A percentile compares a stretch with the other conserved stretches of the same genome.
Conservation (phyloP, 768 basidiomycete species). For the Cystobasidium ongulense region DNA sequence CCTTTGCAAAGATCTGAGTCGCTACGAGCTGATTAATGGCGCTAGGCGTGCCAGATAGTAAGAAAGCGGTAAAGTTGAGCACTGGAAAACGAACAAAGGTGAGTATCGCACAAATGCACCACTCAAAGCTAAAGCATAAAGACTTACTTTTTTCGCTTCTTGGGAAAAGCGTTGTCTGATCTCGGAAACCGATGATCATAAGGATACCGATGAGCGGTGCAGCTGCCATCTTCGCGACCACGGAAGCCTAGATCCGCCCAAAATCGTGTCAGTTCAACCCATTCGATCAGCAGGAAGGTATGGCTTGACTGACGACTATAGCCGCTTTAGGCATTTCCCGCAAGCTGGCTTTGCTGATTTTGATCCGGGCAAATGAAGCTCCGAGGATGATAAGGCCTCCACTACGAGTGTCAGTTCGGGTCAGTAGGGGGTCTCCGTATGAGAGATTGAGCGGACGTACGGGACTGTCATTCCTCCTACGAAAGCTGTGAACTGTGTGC, state of each 20-base stretch:
- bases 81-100: neutral
- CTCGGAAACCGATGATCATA: constrained; percentile 8
- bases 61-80: constrained; percentile 23
- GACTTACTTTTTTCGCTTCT: constrained; percentile 21
- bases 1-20: constrained; percentile 13
- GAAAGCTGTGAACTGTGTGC: constrained; percentile 23
- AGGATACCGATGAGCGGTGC: constrained; percentile 27
- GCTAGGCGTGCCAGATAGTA: constrained; percentile 27
- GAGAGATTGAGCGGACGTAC: neutral
- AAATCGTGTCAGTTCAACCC: neutral
- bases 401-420: neutral
- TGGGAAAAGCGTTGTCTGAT: constrained; percentile 23
- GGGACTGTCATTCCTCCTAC: constrained; percentile 31
- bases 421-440: neutral
- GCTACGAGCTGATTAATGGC: constrained; percentile 30
- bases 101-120: neutral
- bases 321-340: constrained; percentile 18
- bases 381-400: constrained; percentile 29
- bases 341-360: constrained; percentile 11
- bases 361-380: constrained; percentile 26
- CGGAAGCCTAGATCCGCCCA: constrained; percentile 10
- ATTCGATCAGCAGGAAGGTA: neutral
- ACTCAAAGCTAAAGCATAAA: neutral
- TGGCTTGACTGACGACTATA: neutral
- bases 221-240: constrained; percentile 8